Base-by-base conservation (phyloP, 1,139 yeast species). In the Spencermartinsiella ligniputridi region DNA sequence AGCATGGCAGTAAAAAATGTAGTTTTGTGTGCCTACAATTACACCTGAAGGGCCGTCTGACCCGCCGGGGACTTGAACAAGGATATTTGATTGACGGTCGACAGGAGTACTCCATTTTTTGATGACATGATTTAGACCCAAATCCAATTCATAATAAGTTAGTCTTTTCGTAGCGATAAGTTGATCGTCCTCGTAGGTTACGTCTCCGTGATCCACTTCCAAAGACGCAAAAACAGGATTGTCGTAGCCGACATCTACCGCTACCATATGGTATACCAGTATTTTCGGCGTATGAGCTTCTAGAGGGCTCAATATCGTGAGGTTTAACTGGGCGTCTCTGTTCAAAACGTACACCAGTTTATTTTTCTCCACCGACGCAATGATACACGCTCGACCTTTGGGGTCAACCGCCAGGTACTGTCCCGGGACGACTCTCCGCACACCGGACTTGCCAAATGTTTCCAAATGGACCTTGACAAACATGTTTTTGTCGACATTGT, bases 201-300 rank as follows among this genome's bases (percentile, higher is more conserved):
- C 51, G 15, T 57, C 55, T 37, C 60, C 43, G 51, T 77, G 74
- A 43, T 79, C 85, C n/a, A 76, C 68, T 60, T 92, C 97, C 16
- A 92, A 65, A 0, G 92, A 75, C 0, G 88, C 95, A 72, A 88
- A 89, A 4, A 78, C 60, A 0, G 98, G 97, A 59, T 88, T 88
- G 16, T 83, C 92, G 59, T 73, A 83, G 1, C 83, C 87, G 2
- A 81, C 84, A 58, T 89, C 95, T 40, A 92, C 61, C 0, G 85
- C 82, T 19, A 75, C 66, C 3, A 81, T 58, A 19, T 66, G 66
- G 37, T 84, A 68, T 1, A 90, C 80, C n/a, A 87, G 57, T 0
- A 69, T 54, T 25, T 70, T 67, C 3, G 79, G 71, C 15, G 76
- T 68, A 41, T 72, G 71, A 0, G 85, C 81, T 53, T 86, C 95